These are phyloP conservation scores for Chlamydomonas schloesseri DNA, from an alignment of 139 green algal genomes.

Conservation along the genomic window DNA sequence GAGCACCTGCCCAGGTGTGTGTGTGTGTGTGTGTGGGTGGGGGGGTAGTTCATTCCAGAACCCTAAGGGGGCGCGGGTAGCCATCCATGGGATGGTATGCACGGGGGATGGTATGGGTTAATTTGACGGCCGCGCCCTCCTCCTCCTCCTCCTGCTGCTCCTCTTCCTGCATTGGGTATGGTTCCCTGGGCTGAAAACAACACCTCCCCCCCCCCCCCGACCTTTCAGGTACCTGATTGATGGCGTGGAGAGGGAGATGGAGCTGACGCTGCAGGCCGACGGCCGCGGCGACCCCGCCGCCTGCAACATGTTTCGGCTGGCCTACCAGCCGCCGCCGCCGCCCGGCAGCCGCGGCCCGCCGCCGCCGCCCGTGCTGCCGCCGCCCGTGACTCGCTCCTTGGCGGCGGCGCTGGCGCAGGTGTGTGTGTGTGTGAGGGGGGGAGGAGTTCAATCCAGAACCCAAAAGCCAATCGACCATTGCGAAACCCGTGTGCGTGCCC, in stretches of 20 bases:
- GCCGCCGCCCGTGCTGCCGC: conserved; percentile 16
- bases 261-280: conserved; percentile 4
- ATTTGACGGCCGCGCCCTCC: too few relatives aligned
- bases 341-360: neutral
- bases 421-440: neutral
- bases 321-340: conserved; percentile 15
- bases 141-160: too few relatives aligned
- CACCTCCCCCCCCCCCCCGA: too few relatives aligned
- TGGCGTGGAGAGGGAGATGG: conserved; percentile 34
- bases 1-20: conserved; percentile 29
- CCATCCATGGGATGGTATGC: too few relatives aligned
- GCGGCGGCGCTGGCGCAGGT: conserved; percentile 27
- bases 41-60: too few relatives aligned
- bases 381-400: conserved; percentile 1
- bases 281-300: neutral
- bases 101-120: too few relatives aligned
- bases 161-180: too few relatives aligned
- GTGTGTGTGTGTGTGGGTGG: neutral
- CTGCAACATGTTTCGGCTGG: conserved; percentile 33
- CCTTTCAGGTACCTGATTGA: conserved; percentile 37
- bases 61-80: too few relatives aligned
- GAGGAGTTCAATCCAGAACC: too few relatives aligned
- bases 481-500: too few relatives aligned
- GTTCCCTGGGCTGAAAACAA: too few relatives aligned
- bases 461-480: too few relatives aligned